Base-by-base conservation (phyloP, 164 flowering plant genomes). In the Nymphaea colorata region DNA sequence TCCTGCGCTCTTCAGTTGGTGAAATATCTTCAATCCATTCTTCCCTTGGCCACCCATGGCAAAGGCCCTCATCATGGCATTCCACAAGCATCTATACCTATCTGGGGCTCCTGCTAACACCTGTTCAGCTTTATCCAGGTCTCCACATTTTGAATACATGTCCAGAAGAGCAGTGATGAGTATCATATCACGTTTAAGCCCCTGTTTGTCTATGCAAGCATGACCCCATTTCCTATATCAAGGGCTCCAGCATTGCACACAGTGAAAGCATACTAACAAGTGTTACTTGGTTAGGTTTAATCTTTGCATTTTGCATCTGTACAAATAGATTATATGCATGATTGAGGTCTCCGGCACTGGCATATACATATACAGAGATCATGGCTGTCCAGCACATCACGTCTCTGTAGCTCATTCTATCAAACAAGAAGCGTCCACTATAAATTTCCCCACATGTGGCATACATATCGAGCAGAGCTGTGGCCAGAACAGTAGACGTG, bases 381-480 rank as follows among this genome's bases (percentile, higher is more conserved):
- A 82, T 75, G 2, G 75, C 79, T 12, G 77, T 77, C 81, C 83
- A 81, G 41, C 71, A 59, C 76, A 67, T 78, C 2, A 77, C 73
- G 74, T 84, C 90, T 69, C 75, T 81, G 62, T 73, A 60, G n/a
- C 51, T 66, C 60, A 74, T 44, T 16, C 67, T 17, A 73, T 82
- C 79, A 73, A 86, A 86, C 42, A 84, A 66, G 44, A 72, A 68
- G 66, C 79, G 79, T 5, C 86, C 86, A 66, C 62, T 41, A 64
- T 44, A 42, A 10, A 77, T 55, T 15, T 77, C 80, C 5, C 76
- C 75, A 45, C 86, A 84, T 65, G 84, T 86, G 7, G 83, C 85
- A 73, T 86, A 84, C 90, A 84, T 84, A 69, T 82, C 85, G 45
- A 82, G 71, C 53, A 86, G 44, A 61, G 84, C 85, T 44, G 86